Evolutionary conservation across 2,329 filamentous ascomycete species (phyloP).

Genomic region (Penicillium frequentans): DNA sequence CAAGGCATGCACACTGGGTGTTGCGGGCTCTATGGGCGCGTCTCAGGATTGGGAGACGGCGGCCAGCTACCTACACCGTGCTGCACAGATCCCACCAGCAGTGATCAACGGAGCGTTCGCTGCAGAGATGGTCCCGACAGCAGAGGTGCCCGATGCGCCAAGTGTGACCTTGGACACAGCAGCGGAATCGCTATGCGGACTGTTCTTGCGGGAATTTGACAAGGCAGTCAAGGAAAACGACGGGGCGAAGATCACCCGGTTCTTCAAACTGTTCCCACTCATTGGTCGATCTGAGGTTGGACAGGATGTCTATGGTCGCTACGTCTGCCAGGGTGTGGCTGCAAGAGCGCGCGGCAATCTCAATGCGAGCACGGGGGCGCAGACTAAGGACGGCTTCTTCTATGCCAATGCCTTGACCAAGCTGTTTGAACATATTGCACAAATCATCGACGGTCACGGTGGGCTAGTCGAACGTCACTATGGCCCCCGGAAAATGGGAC

Average conservation of each 20-base stretch:
- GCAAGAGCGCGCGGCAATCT: slow-evolving; percentile 77
- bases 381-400: slow-evolving; percentile 77
- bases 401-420: slow-evolving; percentile 88
- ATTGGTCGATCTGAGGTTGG: slow-evolving; percentile 88
- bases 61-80: slow-evolving; percentile 82
- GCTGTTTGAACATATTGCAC: slow-evolving; percentile 94
- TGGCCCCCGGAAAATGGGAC: slow-evolving; percentile 86
- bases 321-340: slow-evolving; percentile 94
- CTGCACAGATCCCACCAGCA: slow-evolving; percentile 73
- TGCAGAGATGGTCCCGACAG: slow-evolving; percentile 87
- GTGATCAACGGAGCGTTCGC: slow-evolving; percentile 86
- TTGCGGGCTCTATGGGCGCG: slow-evolving; percentile 93
- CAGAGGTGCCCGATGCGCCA: slow-evolving; percentile 91
- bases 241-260: slow-evolving; percentile 84
- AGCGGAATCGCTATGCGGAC: slow-evolving; percentile 80
- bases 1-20: slow-evolving; percentile 92
- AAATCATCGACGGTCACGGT: slow-evolving; percentile 91
- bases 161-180: slow-evolving; percentile 83
- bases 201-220: slow-evolving; percentile 94
- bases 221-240: slow-evolving; percentile 86
- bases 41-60: slow-evolving; percentile 99
- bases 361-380: slow-evolving; percentile 64
- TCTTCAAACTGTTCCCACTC: slow-evolving; percentile 96
- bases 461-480: slow-evolving; percentile 92
- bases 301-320: slow-evolving; percentile 89